Evolutionary conservation across 2,329 filamentous ascomycete genomes (phyloP), one percentile per base, ranked within the genome.

Genomic region (Penicillium rolfsii): DNA sequence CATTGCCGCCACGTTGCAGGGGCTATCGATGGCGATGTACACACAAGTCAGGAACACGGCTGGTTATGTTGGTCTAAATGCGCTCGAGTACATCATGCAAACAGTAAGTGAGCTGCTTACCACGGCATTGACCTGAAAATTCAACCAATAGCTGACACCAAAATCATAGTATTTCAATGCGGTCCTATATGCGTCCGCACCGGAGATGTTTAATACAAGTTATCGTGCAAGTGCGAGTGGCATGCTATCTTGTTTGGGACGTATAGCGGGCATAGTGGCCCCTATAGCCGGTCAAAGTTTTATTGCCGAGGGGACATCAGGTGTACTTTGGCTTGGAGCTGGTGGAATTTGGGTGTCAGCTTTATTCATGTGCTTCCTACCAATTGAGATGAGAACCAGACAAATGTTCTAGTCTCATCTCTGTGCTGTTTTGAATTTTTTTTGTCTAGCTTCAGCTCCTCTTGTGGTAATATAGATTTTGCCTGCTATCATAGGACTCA

Each of bases 41-140:
- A 64, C 62, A 4, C 53, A 64, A 22, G 62, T 64, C 22, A 58
- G 59, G 40, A 55, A 56, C 14, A 60, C 59, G 1, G 57, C 59
- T 8, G 57, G 59, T 4, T 64, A 62, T 26, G 59, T 64, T 3
- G 57, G 62, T 4, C 52, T 60, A 3, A 64, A 64, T n/a, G 62
- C 62, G 2, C 46, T 64, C 6, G 57, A 64, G 28, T 62, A 62
- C 33, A 60, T 64, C 12, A 64, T 64, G 62, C 59, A 64, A 40
- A 62, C 43, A 19, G 60, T 61, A 50, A 11, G 55, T 38, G 49
- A 9, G 19, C 30, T 33, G 7, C 30, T 11, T 35, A 35, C 33
- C 33, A 5, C 33, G 9, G 9, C 33, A 35, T 7, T 35, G 33
- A 11, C 33, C 9, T 35, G 11, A 5, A 8, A 33, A 8, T 33